Conservation (phyloP, 768 basidiomycete genomes). For the Russula foetens region DNA sequence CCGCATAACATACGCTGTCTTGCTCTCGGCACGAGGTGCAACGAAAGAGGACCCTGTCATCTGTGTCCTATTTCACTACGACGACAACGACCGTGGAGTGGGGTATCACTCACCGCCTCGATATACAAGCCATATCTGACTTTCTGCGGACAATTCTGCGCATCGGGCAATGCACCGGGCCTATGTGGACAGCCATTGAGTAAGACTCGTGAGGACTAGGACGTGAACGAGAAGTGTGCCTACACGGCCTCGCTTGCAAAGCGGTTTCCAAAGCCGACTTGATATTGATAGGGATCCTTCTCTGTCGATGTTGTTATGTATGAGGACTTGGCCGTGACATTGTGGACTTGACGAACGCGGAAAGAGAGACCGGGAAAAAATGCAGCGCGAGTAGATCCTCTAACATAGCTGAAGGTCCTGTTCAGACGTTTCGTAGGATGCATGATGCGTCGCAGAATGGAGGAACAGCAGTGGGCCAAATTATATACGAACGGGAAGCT, state of each 20-base stretch:
- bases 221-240: slow-evolving; percentile 17
- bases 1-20: slow-evolving; percentile 34
- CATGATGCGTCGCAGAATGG: background rate
- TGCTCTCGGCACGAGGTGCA: slow-evolving; percentile 46
- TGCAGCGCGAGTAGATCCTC: background rate
- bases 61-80: slow-evolving; percentile 27
- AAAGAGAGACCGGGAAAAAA: background rate
- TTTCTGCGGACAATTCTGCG: slow-evolving; percentile 56
- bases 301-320: slow-evolving; percentile 33
- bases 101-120: slow-evolving; percentile 38
- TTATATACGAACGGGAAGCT: background rate
- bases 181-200: slow-evolving; percentile 24
- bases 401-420: background rate
- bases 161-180: slow-evolving; percentile 47
- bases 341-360: background rate
- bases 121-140: slow-evolving; percentile 55
- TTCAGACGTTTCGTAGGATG: background rate
- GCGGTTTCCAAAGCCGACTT: slow-evolving; percentile 50
- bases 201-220: background rate
- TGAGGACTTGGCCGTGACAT: slow-evolving; percentile 34
- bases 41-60: slow-evolving; percentile 55
- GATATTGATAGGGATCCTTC: slow-evolving; percentile 48
- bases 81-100: background rate
- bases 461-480: background rate
- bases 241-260: slow-evolving; percentile 51